These are phyloP conservation scores for Daedaleopsis sinensis DNA, from an alignment of 768 basidiomycete genomes.

Conservation along the genomic window DNA sequence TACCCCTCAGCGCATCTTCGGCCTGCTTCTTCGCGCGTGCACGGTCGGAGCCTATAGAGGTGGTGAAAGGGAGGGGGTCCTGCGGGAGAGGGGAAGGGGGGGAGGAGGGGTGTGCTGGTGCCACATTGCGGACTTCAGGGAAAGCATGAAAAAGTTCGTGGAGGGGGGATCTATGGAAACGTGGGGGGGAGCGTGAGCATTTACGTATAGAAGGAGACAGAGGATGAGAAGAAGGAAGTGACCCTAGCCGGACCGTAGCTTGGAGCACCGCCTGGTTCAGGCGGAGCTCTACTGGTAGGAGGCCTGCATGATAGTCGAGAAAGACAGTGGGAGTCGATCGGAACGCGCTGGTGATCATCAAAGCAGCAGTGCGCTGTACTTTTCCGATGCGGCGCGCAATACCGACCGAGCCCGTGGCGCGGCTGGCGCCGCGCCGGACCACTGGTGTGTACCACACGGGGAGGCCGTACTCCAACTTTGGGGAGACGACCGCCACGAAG, in stretches of 20 bases:
- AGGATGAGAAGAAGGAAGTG: too few relatives aligned
- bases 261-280: constrained; percentile 16
- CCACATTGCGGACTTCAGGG: constrained; percentile 16
- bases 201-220: constrained; percentile 7
- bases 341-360: constrained; percentile 30
- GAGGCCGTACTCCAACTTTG: constrained; percentile 6
- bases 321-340: constrained; percentile 25
- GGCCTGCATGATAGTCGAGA: constrained; percentile 25
- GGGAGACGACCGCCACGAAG: not conserved
- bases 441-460: constrained; percentile 7
- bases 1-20: not conserved
- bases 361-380: constrained; percentile 26
- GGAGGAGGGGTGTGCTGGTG: not conserved
- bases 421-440: not conserved
- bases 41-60: constrained; percentile 3
- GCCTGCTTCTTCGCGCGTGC: not conserved
- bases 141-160: constrained; percentile 25
- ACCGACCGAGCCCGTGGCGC: constrained; percentile 1
- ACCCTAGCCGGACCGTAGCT: constrained; percentile 16
- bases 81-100: too few relatives aligned
- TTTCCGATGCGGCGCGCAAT: not conserved
- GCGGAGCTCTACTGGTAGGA: constrained; percentile 24
- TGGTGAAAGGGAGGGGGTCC: too few relatives aligned
- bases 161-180: constrained; percentile 23
- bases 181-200: constrained; percentile 6